A percentile compares a stretch with the other conserved stretches of the same genome.
phyloP scores from a whole-genome alignment of 495 filamentous ascomycete genomes.

The Hapsidospora chrysogenum region DNA sequence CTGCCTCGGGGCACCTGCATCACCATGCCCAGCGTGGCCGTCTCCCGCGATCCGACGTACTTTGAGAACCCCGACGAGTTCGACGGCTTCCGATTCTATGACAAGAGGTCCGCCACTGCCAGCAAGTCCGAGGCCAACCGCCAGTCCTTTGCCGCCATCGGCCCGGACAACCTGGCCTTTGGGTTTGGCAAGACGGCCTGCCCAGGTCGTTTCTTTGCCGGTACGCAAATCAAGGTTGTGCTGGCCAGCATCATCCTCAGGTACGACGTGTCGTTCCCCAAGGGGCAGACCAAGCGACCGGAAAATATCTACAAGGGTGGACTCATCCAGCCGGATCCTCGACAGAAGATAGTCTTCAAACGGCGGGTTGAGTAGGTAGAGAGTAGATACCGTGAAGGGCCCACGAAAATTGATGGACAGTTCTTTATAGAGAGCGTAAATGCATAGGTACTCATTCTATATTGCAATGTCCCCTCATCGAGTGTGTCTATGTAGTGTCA shows the following conservation, averaged over 20 bases:
- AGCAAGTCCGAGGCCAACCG: constrained; percentile 8
- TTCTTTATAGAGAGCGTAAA: no score
- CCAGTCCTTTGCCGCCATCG: constrained; percentile 26
- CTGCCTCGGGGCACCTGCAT: constrained; percentile 21
- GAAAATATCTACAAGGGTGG: background rate
- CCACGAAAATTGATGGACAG: no score
- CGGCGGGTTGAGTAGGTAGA: no score
- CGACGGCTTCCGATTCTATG: constrained; percentile 35
- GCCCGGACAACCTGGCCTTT: constrained; percentile 27
- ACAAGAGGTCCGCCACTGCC: constrained; percentile 18
- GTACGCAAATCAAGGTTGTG: constrained; percentile 30
- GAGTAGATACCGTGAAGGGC: no score
- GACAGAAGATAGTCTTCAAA: background rate
- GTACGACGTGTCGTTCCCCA: constrained; percentile 28
- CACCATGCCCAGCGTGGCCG: constrained; percentile 15
- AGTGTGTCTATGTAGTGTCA: no score
- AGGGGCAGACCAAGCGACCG: constrained; percentile 12
- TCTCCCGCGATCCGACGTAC: constrained; percentile 15
- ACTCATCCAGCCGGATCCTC: background rate
- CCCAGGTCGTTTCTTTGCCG: constrained; percentile 37
- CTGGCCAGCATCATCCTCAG: constrained; percentile 22
- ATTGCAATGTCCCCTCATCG: no score
- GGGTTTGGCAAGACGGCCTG: constrained; percentile 37
- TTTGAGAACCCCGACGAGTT: constrained; percentile 25
- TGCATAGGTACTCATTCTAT: no score